Evolutionary conservation across 106 monocot genomes (phyloP).

Genomic region (Dendrobium officinale): DNA sequence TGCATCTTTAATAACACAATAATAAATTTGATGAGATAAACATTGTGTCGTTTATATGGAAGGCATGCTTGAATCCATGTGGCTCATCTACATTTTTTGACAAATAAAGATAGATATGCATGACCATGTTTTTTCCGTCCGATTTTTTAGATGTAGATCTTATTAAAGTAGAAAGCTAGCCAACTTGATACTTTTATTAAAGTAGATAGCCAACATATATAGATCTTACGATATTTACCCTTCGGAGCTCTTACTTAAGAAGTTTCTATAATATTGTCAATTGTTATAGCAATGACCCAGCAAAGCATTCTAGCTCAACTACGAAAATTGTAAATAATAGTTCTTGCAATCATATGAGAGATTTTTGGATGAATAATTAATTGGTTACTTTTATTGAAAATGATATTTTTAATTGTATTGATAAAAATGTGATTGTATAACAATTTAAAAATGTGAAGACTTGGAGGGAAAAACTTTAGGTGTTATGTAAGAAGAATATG

Average conservation of each 20-base stretch:
- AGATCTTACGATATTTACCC: neutral
- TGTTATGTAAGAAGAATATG: too few relatives aligned
- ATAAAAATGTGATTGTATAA: too few relatives aligned
- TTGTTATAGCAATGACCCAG: neutral
- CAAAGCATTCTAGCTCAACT: neutral
- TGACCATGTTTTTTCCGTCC: slow-evolving; percentile 2
- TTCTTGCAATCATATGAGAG: neutral
- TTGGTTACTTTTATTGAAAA: neutral
- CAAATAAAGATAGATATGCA: neutral
- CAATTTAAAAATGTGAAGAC: too few relatives aligned
- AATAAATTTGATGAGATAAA: slow-evolving; percentile 4
- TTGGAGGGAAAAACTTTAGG: too few relatives aligned
- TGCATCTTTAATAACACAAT: slow-evolving; percentile 13
- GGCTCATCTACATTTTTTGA: slow-evolving; percentile 5
- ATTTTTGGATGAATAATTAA: neutral
- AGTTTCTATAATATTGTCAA: neutral
- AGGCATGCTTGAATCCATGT: slow-evolving; percentile 4
- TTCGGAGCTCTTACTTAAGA: neutral
- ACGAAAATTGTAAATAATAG: neutral
- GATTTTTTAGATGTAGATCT: neutral
- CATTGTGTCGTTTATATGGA: neutral
- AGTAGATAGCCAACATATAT: neutral
- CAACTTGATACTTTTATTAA: too few relatives aligned
- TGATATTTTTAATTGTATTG: neutral
- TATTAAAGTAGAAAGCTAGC: neutral